These are phyloP conservation scores for Grifola frondosa DNA, from an alignment of 1,284 basidiomycete genomes.

Conservation along the genomic window DNA sequence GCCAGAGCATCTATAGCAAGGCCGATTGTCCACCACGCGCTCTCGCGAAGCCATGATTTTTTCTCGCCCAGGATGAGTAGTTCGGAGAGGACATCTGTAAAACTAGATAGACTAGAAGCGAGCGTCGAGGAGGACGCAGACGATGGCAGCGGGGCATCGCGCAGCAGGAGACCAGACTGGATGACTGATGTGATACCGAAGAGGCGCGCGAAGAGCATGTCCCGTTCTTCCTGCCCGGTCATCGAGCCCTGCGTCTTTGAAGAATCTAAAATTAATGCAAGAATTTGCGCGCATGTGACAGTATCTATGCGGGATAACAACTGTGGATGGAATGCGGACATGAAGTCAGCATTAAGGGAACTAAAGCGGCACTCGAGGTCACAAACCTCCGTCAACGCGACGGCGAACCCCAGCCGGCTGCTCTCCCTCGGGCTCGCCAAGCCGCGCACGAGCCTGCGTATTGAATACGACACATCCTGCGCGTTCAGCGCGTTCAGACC, in stretches of 20 bases:
- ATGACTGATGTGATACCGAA: slow-evolving; percentile 87
- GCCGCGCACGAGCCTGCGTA: slow-evolving; percentile 82
- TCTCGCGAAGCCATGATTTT: slow-evolving; percentile 92
- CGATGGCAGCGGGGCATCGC: slow-evolving; percentile 50
- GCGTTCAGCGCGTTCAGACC: slow-evolving; percentile 69
- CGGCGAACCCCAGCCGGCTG: slow-evolving; percentile 92
- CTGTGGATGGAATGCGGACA: slow-evolving; percentile 39
- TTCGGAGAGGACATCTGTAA: slow-evolving; percentile 60
- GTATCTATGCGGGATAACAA: slow-evolving; percentile 80
- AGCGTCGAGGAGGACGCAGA: slow-evolving; percentile 52
- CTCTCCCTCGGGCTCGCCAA: slow-evolving; percentile 91
- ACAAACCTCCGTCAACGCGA: slow-evolving; percentile 90
- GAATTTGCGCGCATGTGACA: slow-evolving; percentile 74
- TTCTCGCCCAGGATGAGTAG: slow-evolving; percentile 74
- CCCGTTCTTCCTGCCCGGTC: slow-evolving; percentile 90
- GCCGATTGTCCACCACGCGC: slow-evolving; percentile 83
- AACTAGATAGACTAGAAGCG: slow-evolving; percentile 61
- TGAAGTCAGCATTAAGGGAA: background rate
- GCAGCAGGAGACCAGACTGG: slow-evolving; percentile 78
- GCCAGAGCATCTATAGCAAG: slow-evolving; percentile 64
- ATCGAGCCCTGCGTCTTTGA: slow-evolving; percentile 71
- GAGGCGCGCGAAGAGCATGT: slow-evolving; percentile 88
- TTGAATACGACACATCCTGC: slow-evolving; percentile 87
- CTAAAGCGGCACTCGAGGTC: background rate
- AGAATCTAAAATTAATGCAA: slow-evolving; percentile 70